phyloP scores from a whole-genome alignment of 1,284 basidiomycete species.

The Boletus nobilissimus region DNA sequence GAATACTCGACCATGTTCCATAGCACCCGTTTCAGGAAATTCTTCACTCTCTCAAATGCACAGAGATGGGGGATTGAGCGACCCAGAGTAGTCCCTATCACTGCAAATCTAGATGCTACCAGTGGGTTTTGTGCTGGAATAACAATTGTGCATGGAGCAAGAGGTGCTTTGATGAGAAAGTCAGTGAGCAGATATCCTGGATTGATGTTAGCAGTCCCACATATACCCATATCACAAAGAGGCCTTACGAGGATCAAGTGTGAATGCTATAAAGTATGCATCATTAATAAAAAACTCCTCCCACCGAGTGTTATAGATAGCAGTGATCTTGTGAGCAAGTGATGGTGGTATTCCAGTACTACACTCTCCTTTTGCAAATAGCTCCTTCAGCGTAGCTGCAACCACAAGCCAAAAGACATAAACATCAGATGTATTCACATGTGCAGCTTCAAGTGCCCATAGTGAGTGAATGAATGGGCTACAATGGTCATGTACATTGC shows the following conservation, averaged over 20 bases:
- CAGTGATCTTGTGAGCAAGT: background rate
- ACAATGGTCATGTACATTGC: background rate
- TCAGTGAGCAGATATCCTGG: no score
- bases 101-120: no score
- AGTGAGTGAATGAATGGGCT: background rate
- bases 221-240: no score
- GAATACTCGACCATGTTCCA: background rate
- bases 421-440: background rate
- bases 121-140: no score
- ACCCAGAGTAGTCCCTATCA: no score
- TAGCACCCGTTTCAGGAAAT: background rate
- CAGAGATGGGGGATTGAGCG: background rate
- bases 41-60: background rate
- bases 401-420: background rate
- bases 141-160: no score
- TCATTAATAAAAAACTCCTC: background rate
- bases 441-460: background rate
- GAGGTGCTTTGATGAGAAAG: no score
- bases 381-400: background rate
- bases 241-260: background rate
- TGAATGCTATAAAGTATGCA: background rate
- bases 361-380: background rate
- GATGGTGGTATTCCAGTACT: background rate
- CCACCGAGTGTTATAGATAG: background rate
- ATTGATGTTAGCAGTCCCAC: background rate